Evolutionary conservation across 1,284 basidiomycete species (phyloP).

Genomic region (Fomitiporia mediterranea): DNA sequence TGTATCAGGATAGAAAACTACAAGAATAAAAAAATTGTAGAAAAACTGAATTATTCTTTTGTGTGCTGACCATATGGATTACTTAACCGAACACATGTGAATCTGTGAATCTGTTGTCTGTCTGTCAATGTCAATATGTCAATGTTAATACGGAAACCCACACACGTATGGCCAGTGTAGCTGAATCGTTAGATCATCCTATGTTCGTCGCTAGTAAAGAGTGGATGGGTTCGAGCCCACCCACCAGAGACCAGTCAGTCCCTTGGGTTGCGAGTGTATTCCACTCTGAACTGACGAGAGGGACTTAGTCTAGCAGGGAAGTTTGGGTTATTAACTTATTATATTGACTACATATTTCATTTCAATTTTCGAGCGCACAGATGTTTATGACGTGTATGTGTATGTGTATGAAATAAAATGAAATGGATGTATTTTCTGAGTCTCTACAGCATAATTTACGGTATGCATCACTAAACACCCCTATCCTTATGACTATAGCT

Average conservation of each 20-base stretch:
- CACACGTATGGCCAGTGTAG: neutral
- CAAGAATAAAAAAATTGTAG: no score
- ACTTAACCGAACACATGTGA: no score
- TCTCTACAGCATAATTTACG: neutral
- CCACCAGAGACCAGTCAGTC: no score
- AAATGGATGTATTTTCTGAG: neutral
- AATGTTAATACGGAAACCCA: no score
- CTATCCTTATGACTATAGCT: slow-evolving; percentile 37
- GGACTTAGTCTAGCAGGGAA: neutral
- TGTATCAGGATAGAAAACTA: no score
- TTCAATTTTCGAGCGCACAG: no score
- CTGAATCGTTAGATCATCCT: slow-evolving; percentile 3
- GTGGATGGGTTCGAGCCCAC: slow-evolving; percentile 1
- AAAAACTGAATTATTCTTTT: no score
- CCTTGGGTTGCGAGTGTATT: neutral
- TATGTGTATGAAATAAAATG: neutral
- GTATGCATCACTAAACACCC: neutral
- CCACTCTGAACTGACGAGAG: neutral
- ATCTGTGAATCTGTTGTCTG: no score
- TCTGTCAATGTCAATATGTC: no score
- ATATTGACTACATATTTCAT: no score
- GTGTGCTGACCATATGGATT: no score
- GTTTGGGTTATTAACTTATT: neutral
- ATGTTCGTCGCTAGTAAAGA: neutral
- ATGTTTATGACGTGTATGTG: neutral